These are phyloP conservation scores for Acanthochlamys bracteata DNA, from an alignment of 106 monocot species.

Conservation along the genomic window DNA sequence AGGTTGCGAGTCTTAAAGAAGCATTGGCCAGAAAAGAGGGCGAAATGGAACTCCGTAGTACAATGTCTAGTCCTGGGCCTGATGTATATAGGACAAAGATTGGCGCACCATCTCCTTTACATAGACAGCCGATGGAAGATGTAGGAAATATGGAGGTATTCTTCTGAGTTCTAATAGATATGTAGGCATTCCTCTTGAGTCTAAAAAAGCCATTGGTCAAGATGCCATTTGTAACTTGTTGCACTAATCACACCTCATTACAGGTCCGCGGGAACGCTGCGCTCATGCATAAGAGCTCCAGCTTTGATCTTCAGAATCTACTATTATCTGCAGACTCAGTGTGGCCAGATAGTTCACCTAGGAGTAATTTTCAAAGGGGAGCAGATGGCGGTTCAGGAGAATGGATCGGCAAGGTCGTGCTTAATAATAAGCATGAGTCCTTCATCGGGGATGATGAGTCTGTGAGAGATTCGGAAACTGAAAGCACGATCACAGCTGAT, in stretches of 20 bases:
- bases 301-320: constrained; percentile 60
- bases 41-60: constrained; percentile 26
- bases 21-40: constrained; percentile 62
- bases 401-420: constrained; percentile 85
- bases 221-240: neutral
- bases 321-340: constrained; percentile 25
- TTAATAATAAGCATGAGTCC: constrained; percentile 55
- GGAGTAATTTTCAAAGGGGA: constrained; percentile 21
- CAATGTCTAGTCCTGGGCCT: constrained; percentile 29
- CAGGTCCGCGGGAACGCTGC: constrained; percentile 31
- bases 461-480: constrained; percentile 38
- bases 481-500: constrained; percentile 29
- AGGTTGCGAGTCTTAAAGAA: constrained; percentile 73
- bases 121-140: constrained; percentile 54
- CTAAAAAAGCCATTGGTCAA: neutral
- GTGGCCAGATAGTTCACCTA: constrained; percentile 39
- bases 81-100: constrained; percentile 31
- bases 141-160: constrained; percentile 78
- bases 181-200: neutral
- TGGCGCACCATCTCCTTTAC: constrained; percentile 28
- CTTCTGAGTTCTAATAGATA: neutral
- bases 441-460: constrained; percentile 18
- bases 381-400: constrained; percentile 47
- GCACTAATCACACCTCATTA: neutral
- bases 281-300: constrained; percentile 47